Evolutionary conservation across 257 asterid genomes (phyloP).

Genomic region (Haberlea rhodopensis): DNA sequence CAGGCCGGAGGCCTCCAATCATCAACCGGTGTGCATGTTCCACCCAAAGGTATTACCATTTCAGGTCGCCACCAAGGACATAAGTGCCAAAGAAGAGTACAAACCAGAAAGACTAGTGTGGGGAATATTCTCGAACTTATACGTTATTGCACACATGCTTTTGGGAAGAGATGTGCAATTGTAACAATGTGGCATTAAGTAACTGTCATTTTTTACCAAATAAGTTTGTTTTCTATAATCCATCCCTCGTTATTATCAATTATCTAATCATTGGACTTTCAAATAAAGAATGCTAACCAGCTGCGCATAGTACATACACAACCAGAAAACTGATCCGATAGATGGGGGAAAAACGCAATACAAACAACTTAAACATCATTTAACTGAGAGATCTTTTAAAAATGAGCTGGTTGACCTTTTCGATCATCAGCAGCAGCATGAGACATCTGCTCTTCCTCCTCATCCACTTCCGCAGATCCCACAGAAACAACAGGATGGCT

Average conservation of each 20-base stretch:
- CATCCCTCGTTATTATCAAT: too few relatives aligned
- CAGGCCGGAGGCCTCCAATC: background rate
- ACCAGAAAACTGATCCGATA: background rate
- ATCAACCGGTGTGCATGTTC: background rate
- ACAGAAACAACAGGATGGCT: constrained; percentile 54
- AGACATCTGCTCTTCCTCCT: constrained; percentile 66
- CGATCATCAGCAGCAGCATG: constrained; percentile 74
- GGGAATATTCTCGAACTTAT: background rate
- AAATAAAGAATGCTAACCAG: too few relatives aligned
- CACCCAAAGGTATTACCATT: background rate
- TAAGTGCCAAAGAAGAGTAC: background rate
- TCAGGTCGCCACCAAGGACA: background rate
- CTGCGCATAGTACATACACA: background rate
- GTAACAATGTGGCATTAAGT: background rate
- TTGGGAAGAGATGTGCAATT: background rate
- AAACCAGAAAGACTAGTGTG: background rate
- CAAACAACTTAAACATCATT: background rate
- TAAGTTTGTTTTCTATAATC: too few relatives aligned
- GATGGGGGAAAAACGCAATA: background rate
- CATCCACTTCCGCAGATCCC: constrained; percentile 54
- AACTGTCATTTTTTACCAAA: background rate
- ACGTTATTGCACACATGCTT: background rate
- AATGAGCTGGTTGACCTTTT: constrained; percentile 43
- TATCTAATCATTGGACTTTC: too few relatives aligned
- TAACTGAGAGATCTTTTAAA: background rate